Evolutionary conservation across 352 stramenopile genomes (phyloP).

Genomic region (Aphanomyces astaci): DNA sequence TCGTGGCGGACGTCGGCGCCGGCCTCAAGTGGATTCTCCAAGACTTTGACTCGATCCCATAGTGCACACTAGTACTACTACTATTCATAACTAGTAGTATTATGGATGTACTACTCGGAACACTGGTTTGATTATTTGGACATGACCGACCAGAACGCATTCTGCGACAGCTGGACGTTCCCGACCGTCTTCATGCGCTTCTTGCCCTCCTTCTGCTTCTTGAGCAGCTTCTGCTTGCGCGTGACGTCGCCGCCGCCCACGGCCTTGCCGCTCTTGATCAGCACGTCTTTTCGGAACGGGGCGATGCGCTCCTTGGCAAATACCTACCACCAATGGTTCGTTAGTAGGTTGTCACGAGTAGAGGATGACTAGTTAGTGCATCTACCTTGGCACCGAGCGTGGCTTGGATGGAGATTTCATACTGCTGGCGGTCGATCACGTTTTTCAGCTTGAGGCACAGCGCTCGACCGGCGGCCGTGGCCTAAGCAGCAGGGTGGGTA

Average conservation of each 20-base stretch:
- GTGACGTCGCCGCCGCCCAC: conserved; percentile 96
- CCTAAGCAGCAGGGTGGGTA: conserved; percentile 22
- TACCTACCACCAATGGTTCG: conserved; percentile 34
- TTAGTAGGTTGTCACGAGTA: not conserved
- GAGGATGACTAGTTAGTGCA: not conserved
- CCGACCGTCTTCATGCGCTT: conserved; percentile 94
- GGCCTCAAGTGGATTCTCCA: conserved; percentile 71
- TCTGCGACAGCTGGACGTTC: conserved; percentile 95
- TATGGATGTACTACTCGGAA: no score
- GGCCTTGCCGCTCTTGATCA: conserved; percentile 93
- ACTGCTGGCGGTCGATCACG: conserved; percentile 96
- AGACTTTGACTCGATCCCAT: conserved; percentile 49
- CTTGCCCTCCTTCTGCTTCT: conserved; percentile 99
- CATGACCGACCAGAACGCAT: conserved; percentile 97
- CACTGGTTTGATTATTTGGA: conserved; percentile 46
- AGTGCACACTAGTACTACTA: no score
- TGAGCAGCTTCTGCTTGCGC: conserved; percentile 98
- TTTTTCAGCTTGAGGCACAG: conserved; percentile 95
- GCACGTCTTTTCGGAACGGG: conserved; percentile 94
- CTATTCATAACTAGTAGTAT: no score
- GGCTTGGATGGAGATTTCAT: conserved; percentile 98
- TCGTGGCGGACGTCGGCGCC: conserved; percentile 59
- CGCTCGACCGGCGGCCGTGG: conserved; percentile 64
- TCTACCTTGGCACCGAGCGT: conserved; percentile 84
- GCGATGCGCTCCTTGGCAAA: conserved; percentile 96